These are phyloP conservation scores for Syncephalastrum contaminatum DNA, from an alignment of 371 early-diverging fungal species.

Conservation along the genomic window DNA sequence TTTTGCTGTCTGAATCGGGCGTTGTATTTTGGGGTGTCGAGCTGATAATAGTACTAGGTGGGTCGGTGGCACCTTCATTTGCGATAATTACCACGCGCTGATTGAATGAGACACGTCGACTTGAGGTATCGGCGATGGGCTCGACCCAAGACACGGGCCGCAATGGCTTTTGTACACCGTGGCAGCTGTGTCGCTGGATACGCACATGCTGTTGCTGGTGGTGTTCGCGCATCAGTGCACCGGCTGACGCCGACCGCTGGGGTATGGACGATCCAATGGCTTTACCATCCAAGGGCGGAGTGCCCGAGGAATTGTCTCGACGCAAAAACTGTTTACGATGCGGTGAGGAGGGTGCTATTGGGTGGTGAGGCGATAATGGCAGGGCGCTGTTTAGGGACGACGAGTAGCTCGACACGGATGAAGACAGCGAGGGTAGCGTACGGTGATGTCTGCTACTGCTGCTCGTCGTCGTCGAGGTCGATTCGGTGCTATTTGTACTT, in stretches of 20 bases:
- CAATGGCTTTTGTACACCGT: slow-evolving; percentile 10
- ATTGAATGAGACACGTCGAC: slow-evolving; percentile 14
- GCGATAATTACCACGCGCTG: slow-evolving; percentile 6
- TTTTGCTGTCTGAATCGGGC: not conserved
- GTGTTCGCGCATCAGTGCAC: slow-evolving; percentile 9
- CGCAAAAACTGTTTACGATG: not conserved
- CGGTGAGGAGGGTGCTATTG: slow-evolving; percentile 2
- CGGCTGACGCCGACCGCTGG: slow-evolving; percentile 22
- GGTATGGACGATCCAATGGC: slow-evolving; percentile 4
- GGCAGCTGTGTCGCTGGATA: slow-evolving; percentile 2
- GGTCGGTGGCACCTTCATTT: not conserved
- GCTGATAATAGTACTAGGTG: not conserved
- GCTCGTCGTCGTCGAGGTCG: too few species aligned
- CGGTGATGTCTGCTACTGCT: not conserved
- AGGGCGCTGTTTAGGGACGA: slow-evolving; percentile 11
- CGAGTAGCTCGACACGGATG: slow-evolving; percentile 19
- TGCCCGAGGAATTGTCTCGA: slow-evolving; percentile 1
- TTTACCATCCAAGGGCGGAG: slow-evolving; percentile 1
- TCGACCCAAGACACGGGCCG: slow-evolving; percentile 16
- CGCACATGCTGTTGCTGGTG: slow-evolving; percentile 8
- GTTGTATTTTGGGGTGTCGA: slow-evolving; percentile 3
- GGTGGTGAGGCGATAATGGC: slow-evolving; percentile 9
- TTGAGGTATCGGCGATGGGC: slow-evolving; percentile 8
- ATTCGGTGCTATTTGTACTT: too few species aligned
- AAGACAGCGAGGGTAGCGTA: slow-evolving; percentile 18